Conservation (phyloP, 139 green algal genomes). For the Asterochloris sp. region DNA sequence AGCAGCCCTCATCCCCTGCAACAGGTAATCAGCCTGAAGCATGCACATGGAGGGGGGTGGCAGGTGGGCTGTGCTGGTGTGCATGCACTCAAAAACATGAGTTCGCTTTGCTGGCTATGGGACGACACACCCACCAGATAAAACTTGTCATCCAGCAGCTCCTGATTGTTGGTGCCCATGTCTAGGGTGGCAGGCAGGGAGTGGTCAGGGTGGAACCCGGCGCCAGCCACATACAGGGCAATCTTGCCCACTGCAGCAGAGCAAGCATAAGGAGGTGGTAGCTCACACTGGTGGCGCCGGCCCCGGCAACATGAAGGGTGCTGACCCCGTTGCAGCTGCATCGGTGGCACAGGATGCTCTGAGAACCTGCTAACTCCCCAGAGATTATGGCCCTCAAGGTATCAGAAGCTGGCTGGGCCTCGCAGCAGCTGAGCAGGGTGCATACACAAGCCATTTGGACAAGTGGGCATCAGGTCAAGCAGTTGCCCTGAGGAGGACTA, state of each 20-base stretch:
- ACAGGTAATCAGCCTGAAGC: no score
- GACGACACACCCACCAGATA: conserved; percentile 55
- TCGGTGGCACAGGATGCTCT: no score
- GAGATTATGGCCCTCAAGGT: no score
- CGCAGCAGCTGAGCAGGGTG: no score
- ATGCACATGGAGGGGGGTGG: not conserved
- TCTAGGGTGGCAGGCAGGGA: conserved; percentile 83
- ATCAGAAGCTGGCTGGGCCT: no score
- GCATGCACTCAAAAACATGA: not conserved
- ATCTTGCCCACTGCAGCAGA: conserved; percentile 59
- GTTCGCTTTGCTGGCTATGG: not conserved
- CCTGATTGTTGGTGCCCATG: conserved; percentile 80
- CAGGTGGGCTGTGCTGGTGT: not conserved
- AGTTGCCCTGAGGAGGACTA: not conserved
- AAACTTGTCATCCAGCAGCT: conserved; percentile 64
- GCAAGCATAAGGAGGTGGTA: no score
- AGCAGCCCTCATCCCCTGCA: no score
- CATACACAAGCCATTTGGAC: no score
- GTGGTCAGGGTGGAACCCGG: conserved; percentile 45
- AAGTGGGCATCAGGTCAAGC: not conserved
- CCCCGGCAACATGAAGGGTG: no score
- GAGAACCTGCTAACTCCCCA: no score
- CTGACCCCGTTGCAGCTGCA: no score
- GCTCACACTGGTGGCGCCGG: no score
- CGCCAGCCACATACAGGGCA: conserved; percentile 56